Percentiles rank a stretch among this genome's conserved stretches.
Evolutionary conservation across 78 protist species (phyloP).

Genomic region (Chrysochromulina tobinii): DNA sequence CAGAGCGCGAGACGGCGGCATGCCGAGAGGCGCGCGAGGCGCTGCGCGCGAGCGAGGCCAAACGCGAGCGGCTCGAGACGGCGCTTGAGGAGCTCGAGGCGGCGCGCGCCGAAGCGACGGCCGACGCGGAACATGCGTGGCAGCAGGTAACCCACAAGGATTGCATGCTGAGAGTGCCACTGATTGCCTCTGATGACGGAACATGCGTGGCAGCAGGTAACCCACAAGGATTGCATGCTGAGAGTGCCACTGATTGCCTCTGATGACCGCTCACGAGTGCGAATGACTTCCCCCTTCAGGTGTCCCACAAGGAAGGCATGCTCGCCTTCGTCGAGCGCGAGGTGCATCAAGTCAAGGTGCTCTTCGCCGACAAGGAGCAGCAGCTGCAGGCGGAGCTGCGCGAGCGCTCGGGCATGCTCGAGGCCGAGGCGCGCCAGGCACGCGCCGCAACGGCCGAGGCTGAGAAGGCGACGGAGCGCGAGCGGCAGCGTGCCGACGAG

Average conservation of each 20-base stretch:
- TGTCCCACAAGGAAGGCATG: neutral
- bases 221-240: neutral
- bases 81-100: conserved; percentile 5
- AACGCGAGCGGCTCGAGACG: neutral
- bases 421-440: neutral
- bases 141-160: no score
- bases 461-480: neutral
- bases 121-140: no score
- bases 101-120: neutral
- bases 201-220: no score
- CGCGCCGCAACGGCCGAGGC: neutral
- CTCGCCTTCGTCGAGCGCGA: neutral
- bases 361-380: neutral
- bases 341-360: neutral
- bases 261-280: no score
- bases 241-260: no score
- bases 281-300: no score
- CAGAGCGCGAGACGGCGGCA: neutral
- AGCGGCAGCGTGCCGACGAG: neutral
- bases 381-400: neutral
- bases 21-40: neutral
- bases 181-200: no score
- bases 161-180: neutral
- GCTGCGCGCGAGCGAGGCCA: neutral
- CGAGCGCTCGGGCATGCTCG: neutral